These are phyloP conservation scores for Sporothrix dimorphospora DNA, from an alignment of 2,329 filamentous ascomycete genomes.

Conservation along the genomic window DNA sequence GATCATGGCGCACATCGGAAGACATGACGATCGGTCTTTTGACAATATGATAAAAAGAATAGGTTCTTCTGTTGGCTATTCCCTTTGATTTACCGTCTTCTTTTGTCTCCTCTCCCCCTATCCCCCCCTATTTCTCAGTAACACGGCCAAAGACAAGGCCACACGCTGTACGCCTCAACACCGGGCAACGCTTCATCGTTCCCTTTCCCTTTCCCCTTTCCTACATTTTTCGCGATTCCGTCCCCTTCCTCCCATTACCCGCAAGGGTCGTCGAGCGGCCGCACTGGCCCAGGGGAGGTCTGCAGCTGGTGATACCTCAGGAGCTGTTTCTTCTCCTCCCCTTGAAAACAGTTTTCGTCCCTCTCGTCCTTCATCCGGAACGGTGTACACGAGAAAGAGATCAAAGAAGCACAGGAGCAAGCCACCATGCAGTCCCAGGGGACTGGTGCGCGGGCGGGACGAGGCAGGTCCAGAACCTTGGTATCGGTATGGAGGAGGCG, in stretches of 20 bases:
- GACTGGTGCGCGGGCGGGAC: slow-evolving; percentile 12
- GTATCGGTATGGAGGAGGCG: slow-evolving; percentile 7
- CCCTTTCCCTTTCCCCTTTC: neutral
- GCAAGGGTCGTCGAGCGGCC: neutral
- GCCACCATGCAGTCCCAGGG: slow-evolving; percentile 14
- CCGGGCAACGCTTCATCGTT: neutral
- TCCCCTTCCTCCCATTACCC: neutral
- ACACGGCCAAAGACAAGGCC: neutral
- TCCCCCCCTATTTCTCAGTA: neutral
- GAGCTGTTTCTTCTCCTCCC: too few species aligned
- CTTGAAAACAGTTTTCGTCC: neutral
- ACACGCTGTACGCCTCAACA: neutral
- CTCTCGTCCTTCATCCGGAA: neutral
- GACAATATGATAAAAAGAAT: neutral
- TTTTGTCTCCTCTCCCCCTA: too few species aligned
- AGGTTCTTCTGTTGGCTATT: neutral
- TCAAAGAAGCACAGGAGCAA: neutral
- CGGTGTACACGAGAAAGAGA: neutral
- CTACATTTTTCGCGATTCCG: neutral
- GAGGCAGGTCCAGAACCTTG: slow-evolving; percentile 22
- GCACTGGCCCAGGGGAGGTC: neutral
- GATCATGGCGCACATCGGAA: neutral
- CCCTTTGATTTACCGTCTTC: too few species aligned
- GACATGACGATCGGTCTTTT: neutral
- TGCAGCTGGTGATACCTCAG: neutral